These are phyloP conservation scores for Noccaea bulbosa DNA, from an alignment of 345 rosid species.

Conservation along the genomic window DNA sequence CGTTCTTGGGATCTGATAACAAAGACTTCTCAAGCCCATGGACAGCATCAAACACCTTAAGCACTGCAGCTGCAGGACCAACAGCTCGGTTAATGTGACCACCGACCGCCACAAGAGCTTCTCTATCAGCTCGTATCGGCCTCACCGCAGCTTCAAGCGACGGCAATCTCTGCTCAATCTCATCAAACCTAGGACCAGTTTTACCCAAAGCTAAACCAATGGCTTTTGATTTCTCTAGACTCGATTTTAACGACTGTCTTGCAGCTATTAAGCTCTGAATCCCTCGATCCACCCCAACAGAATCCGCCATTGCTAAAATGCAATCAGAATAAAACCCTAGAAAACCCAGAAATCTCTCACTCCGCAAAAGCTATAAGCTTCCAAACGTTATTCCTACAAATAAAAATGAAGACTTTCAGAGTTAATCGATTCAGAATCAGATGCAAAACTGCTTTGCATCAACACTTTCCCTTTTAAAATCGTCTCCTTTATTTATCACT, in stretches of 20 bases:
- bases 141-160: constrained; percentile 82
- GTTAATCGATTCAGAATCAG: constrained; percentile 27
- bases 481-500: constrained; percentile 35
- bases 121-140: constrained; percentile 90
- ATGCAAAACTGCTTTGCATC: constrained; percentile 22
- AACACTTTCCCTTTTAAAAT: background rate
- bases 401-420: constrained; percentile 27
- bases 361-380: background rate
- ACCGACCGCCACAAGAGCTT: constrained; percentile 79
- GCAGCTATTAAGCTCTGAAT: constrained; percentile 67
- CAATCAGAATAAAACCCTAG: constrained; percentile 39
- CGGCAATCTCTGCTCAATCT: constrained; percentile 78
- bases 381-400: constrained; percentile 7
- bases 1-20: constrained; percentile 79
- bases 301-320: constrained; percentile 50
- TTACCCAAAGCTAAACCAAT: constrained; percentile 59
- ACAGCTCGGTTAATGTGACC: constrained; percentile 98
- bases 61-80: constrained; percentile 98
- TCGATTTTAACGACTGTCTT: constrained; percentile 63
- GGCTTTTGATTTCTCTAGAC: constrained; percentile 83
- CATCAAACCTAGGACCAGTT: constrained; percentile 77
- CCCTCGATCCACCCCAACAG: constrained; percentile 33
- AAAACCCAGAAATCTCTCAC: constrained; percentile 30
- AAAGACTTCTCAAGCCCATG: constrained; percentile 93
- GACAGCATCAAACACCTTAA: constrained; percentile 96